These are phyloP conservation scores for Heliocybe sulcata DNA, from an alignment of 1,284 basidiomycete species.

Conservation along the genomic window DNA sequence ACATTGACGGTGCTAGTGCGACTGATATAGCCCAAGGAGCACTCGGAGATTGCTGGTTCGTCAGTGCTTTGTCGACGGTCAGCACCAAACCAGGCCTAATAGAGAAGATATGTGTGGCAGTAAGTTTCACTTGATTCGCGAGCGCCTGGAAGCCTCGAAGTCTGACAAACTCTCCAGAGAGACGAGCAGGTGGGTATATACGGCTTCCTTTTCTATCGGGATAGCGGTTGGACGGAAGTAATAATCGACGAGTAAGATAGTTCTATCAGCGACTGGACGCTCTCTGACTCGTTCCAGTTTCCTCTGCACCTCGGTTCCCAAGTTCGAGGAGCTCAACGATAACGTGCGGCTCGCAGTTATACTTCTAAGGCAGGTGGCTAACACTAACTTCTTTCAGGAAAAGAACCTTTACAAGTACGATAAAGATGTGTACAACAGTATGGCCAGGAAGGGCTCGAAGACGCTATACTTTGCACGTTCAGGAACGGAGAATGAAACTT, in stretches of 20 bases:
- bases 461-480: conserved; percentile 44
- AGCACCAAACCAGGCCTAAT: conserved; percentile 30
- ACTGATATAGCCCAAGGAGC: conserved; percentile 36
- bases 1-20: conserved; percentile 28
- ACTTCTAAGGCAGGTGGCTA: conserved; percentile 27
- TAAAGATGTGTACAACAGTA: conserved; percentile 17
- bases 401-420: conserved; percentile 20
- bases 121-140: conserved; percentile 15
- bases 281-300: conserved; percentile 19
- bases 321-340: conserved; percentile 37
- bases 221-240: conserved; percentile 23
- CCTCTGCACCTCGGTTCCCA: conserved; percentile 35
- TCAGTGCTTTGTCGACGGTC: conserved; percentile 37
- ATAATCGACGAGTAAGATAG: conserved; percentile 41
- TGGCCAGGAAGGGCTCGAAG: conserved; percentile 19
- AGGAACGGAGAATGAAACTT: conserved; percentile 37
- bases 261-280: not conserved
- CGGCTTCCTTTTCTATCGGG: conserved; percentile 47
- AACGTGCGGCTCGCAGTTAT: not conserved
- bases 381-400: not conserved
- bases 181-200: conserved; percentile 50
- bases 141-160: not conserved
- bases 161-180: conserved; percentile 21
- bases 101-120: conserved; percentile 43
- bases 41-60: conserved; percentile 42